Conservation (phyloP, 2,329 filamentous ascomycete genomes). For the Colletotrichum noveboracense region DNA sequence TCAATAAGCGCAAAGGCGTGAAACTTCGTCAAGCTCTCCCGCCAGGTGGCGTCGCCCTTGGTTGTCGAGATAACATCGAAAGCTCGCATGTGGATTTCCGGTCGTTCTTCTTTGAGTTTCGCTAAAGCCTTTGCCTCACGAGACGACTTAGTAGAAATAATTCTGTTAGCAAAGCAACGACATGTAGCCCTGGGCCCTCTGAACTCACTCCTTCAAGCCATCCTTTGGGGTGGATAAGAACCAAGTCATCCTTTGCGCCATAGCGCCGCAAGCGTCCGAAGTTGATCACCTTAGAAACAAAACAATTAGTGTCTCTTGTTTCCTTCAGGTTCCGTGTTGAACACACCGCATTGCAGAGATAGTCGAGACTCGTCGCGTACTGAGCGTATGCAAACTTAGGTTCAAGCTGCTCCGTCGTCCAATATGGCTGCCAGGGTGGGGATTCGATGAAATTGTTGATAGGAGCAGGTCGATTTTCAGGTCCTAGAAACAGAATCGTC, state of each 20-base stretch:
- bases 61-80: background rate
- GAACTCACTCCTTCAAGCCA: background rate
- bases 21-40: constrained; percentile 71
- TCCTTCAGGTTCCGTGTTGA: no score
- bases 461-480: background rate
- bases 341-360: constrained; percentile 57
- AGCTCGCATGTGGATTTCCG: background rate
- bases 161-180: no score
- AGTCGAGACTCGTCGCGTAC: constrained; percentile 51
- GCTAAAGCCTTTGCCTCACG: background rate
- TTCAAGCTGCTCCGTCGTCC: background rate
- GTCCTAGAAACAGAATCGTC: background rate
- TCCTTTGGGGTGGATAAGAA: constrained; percentile 48
- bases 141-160: background rate
- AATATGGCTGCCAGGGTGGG: background rate
- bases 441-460: background rate
- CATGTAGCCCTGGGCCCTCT: no score
- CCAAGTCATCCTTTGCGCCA: constrained; percentile 45
- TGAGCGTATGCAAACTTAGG: constrained; percentile 50
- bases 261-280: constrained; percentile 48
- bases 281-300: constrained; percentile 41
- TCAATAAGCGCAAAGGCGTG: constrained; percentile 71
- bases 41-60: constrained; percentile 54
- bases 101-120: background rate
- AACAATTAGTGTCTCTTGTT: no score